Evolutionary conservation across 208 protist genomes (phyloP).

Genomic region (Trichomonas vaginalis): DNA sequence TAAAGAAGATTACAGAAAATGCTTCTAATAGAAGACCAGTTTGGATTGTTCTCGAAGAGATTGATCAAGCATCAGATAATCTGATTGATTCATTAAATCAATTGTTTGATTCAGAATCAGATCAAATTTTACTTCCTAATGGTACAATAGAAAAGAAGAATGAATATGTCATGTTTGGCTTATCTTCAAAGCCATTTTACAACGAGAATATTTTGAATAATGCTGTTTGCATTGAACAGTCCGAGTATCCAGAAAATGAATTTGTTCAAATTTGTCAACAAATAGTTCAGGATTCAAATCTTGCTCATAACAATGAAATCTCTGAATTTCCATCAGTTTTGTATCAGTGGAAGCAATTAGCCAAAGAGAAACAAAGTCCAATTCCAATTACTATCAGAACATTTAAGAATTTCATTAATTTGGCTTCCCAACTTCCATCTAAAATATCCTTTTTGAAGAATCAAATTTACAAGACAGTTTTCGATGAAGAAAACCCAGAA

Average conservation of each 20-base stretch:
- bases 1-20: not conserved
- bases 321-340: no score
- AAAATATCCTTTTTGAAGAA: no score
- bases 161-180: not conserved
- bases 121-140: not conserved
- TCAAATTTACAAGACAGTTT: no score
- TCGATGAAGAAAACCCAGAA: no score
- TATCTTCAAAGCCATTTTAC: not conserved
- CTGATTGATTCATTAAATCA: not conserved
- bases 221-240: not conserved
- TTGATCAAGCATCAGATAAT: not conserved
- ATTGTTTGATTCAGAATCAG: not conserved
- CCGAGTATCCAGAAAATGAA: not conserved
- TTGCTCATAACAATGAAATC: no score
- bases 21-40: not conserved
- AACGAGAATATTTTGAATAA: not conserved
- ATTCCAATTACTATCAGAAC: not conserved
- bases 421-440: no score
- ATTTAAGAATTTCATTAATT: not conserved
- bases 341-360: not conserved
- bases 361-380: not conserved
- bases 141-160: not conserved
- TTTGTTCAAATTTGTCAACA: not conserved
- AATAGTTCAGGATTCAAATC: not conserved
- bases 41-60: not conserved